These are phyloP conservation scores for Hypoxylon sp. DNA, from an alignment of 2,329 filamentous ascomycete species.

Conservation along the genomic window DNA sequence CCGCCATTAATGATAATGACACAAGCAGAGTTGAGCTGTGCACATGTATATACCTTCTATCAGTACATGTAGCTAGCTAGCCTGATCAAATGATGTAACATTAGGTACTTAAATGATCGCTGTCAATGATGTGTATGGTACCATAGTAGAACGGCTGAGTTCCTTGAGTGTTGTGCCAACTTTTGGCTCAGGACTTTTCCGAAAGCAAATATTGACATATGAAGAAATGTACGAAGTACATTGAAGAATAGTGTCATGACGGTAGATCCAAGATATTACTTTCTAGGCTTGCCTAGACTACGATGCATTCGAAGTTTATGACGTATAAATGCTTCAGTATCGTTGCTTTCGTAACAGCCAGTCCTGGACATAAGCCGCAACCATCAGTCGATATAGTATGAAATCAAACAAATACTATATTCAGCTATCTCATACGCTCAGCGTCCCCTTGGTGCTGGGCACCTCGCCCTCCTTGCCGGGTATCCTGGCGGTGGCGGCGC, in stretches of 20 bases:
- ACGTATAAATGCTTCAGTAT: background rate
- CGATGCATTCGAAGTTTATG: no score
- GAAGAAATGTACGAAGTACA: no score
- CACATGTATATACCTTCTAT: background rate
- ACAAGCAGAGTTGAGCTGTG: background rate
- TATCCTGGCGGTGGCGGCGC: conserved; percentile 76
- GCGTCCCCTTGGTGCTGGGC: conserved; percentile 93
- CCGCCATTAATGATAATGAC: conserved; percentile 16
- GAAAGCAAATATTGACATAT: no score
- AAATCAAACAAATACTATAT: background rate
- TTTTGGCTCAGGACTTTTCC: no score
- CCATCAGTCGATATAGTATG: background rate
- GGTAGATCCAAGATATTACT: no score
- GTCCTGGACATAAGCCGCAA: background rate
- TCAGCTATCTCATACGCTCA: conserved; percentile 61
- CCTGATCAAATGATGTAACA: background rate
- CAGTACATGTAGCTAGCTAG: no score
- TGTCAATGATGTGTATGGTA: no score
- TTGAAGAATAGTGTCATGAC: no score
- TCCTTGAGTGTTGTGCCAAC: no score
- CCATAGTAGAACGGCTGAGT: no score
- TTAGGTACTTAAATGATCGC: no score
- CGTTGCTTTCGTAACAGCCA: background rate
- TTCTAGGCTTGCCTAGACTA: no score
- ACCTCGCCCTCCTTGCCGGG: conserved; percentile 89